Evolutionary conservation across 2,329 filamentous ascomycete species (phyloP).

Genomic region (Didymella exigua): DNA sequence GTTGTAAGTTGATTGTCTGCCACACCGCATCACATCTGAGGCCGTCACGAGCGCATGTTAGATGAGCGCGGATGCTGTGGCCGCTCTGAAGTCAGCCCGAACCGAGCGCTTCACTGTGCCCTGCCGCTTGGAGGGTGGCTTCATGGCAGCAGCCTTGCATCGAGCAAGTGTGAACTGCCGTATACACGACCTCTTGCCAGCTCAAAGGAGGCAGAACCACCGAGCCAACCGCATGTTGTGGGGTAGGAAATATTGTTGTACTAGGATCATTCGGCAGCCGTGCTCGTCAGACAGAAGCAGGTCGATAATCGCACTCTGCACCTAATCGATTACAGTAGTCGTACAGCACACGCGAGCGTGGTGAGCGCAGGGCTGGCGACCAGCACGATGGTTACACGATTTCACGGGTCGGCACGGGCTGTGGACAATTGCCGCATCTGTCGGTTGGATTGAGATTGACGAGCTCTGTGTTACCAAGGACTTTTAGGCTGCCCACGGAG

Average conservation of each 20-base stretch:
- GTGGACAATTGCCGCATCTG: constrained; percentile 33
- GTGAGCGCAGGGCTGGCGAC: constrained; percentile 14
- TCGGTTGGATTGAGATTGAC: constrained; percentile 41
- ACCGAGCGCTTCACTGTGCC: not conserved
- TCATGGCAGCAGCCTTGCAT: constrained; percentile 25
- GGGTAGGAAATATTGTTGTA: constrained; percentile 22
- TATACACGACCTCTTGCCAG: not conserved
- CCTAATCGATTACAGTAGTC: constrained; percentile 15
- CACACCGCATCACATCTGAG: constrained; percentile 39
- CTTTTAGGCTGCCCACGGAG: constrained; percentile 19
- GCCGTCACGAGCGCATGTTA: constrained; percentile 32
- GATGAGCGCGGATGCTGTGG: constrained; percentile 31
- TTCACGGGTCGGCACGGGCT: constrained; percentile 44
- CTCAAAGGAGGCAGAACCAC: constrained; percentile 9
- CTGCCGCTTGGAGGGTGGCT: not conserved
- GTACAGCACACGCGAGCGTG: constrained; percentile 6
- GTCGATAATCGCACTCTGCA: constrained; percentile 28
- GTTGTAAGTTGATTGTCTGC: constrained; percentile 45
- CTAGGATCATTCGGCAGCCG: constrained; percentile 8
- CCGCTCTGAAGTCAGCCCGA: constrained; percentile 20
- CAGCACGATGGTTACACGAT: constrained; percentile 27
- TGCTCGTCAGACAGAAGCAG: constrained; percentile 24
- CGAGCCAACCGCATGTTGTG: constrained; percentile 33
- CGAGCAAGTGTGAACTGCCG: constrained; percentile 1
- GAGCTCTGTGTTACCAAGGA: constrained; percentile 36